phyloP scores from a whole-genome alignment of 2,329 filamentous ascomycete species.

The Diaporthe helianthi region DNA sequence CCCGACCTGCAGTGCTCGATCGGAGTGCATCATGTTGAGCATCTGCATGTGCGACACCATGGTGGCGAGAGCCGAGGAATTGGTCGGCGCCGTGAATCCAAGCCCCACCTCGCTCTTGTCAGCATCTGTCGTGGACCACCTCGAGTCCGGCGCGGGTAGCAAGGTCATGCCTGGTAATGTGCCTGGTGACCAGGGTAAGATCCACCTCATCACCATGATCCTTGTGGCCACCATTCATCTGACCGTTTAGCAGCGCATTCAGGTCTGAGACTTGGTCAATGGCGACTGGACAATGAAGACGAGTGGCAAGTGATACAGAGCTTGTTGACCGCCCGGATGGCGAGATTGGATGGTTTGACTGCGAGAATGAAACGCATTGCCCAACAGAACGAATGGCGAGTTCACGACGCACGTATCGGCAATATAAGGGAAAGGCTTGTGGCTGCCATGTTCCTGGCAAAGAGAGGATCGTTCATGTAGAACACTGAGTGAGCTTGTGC shows the following conservation, averaged over 20 bases:
- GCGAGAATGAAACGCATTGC: neutral
- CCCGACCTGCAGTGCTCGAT: neutral
- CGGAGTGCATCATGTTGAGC: conserved; percentile 2
- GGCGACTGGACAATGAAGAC: neutral
- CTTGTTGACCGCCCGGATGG: neutral
- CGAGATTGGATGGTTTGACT: neutral
- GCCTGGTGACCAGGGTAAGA: neutral
- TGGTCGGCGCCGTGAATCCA: neutral
- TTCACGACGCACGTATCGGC: neutral
- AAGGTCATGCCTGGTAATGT: neutral
- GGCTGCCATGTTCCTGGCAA: neutral
- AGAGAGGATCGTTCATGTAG: neutral
- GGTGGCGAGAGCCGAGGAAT: neutral
- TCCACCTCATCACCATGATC: neutral
- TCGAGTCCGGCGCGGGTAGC: neutral
- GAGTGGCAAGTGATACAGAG: conserved; percentile 5
- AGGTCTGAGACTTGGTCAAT: neutral
- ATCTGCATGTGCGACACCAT: neutral
- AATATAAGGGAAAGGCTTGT: neutral
- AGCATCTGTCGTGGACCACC: neutral
- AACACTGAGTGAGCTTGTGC: too few species aligned
- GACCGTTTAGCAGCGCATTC: neutral
- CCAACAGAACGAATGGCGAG: conserved; percentile 2
- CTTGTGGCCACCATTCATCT: neutral
- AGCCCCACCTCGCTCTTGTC: neutral